These are phyloP conservation scores for Pichia sp. DNA, from an alignment of 1,139 yeast species.

Conservation along the genomic window DNA sequence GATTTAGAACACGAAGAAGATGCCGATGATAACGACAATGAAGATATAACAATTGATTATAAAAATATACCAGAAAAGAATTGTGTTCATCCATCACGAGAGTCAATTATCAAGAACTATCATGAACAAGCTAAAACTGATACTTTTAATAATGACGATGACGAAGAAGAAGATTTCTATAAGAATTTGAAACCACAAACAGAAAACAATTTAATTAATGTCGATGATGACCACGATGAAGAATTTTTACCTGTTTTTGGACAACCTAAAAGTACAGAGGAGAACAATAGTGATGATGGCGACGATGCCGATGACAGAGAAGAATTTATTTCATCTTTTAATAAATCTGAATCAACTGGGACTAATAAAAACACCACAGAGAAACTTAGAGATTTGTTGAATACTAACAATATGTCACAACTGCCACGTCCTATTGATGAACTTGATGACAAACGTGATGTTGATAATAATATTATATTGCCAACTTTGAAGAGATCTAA, in stretches of 20 bases:
- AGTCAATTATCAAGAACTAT: conserved; percentile 25
- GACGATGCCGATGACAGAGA: conserved; percentile 23
- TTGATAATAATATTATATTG: neutral
- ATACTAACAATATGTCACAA: conserved; percentile 32
- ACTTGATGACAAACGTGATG: conserved; percentile 19
- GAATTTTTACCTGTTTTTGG: conserved; percentile 53
- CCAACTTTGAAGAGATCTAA: conserved; percentile 18
- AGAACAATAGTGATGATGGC: neutral
- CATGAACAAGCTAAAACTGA: conserved; percentile 8
- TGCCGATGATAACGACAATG: conserved; percentile 21
- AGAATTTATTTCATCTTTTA: conserved; percentile 18
- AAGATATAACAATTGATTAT: conserved; percentile 20
- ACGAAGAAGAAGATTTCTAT: conserved; percentile 23
- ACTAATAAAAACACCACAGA: conserved; percentile 57
- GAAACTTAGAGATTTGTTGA: conserved; percentile 54
- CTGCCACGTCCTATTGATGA: conserved; percentile 30
- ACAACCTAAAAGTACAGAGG: conserved; percentile 8
- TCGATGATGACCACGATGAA: conserved; percentile 30
- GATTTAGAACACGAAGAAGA: conserved; percentile 9
- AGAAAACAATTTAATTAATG: conserved; percentile 3
- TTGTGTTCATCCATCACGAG: conserved; percentile 21
- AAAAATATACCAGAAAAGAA: conserved; percentile 15
- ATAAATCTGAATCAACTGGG: conserved; percentile 39
- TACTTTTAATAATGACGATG: conserved; percentile 10
- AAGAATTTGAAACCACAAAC: conserved; percentile 9